Percentiles rank a stretch among this genome's conserved stretches.
These are phyloP conservation scores for Pseudevernia furfuracea DNA, from an alignment of 495 filamentous ascomycete species.

Conservation along the genomic window DNA sequence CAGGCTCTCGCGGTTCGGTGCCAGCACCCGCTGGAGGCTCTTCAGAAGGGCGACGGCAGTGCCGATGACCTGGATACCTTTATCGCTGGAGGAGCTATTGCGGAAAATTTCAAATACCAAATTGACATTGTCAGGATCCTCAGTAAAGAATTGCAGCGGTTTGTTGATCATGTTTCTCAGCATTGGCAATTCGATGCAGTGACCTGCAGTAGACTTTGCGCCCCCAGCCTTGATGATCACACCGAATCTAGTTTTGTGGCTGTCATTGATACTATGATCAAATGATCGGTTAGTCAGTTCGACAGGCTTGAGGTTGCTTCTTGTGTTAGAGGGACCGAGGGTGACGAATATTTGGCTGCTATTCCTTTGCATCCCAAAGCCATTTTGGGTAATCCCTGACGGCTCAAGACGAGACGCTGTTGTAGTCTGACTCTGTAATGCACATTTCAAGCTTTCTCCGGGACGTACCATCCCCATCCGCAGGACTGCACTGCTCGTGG, in stretches of 20 bases:
- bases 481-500: background rate
- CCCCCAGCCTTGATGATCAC: background rate
- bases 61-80: slow-evolving; percentile 18
- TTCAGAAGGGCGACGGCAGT: slow-evolving; percentile 24
- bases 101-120: slow-evolving; percentile 11
- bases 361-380: background rate
- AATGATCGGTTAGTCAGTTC: background rate
- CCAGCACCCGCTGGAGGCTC: slow-evolving; percentile 17
- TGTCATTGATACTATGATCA: background rate
- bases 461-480: background rate
- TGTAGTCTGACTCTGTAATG: background rate
- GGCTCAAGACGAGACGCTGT: background rate
- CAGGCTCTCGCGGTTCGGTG: slow-evolving; percentile 29
- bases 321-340: slow-evolving; percentile 13
- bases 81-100: background rate
- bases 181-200: slow-evolving; percentile 1
- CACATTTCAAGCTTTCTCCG: background rate
- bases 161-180: slow-evolving; percentile 7
- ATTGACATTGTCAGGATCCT: slow-evolving; percentile 7
- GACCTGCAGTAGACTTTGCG: background rate
- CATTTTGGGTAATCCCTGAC: background rate
- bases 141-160: slow-evolving; percentile 7
- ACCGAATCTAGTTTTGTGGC: background rate
- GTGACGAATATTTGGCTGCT: slow-evolving; percentile 12
- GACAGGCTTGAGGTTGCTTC: slow-evolving; percentile 10